Evolutionary conservation across 306 rosid species (phyloP).

Genomic region (Clitoria ternatea): DNA sequence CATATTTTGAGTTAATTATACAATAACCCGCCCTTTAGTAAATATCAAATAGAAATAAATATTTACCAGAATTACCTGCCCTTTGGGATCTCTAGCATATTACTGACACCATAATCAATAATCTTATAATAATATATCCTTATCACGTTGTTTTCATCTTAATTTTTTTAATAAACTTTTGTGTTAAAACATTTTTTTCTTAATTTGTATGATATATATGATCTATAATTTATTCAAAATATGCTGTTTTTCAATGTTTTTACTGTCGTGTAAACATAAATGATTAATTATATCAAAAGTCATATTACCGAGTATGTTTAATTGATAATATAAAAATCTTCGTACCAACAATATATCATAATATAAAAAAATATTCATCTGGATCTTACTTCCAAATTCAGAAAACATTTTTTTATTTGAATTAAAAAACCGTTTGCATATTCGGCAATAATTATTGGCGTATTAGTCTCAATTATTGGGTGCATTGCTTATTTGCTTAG

Average conservation of each 20-base stretch:
- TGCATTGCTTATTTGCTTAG: not conserved
- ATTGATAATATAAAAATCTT: too few species aligned
- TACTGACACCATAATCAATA: not conserved
- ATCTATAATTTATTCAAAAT: not conserved
- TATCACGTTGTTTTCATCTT: not conserved
- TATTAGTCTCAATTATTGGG: conserved; percentile 29
- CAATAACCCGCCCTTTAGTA: too few species aligned
- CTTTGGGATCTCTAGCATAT: not conserved
- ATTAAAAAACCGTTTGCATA: not conserved
- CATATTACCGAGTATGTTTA: too few species aligned
- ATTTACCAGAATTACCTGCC: not conserved
- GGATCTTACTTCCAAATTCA: not conserved
- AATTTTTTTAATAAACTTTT: too few species aligned
- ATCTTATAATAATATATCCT: not conserved
- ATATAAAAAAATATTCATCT: too few species aligned
- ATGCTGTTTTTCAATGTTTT: too few species aligned
- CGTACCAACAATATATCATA: too few species aligned
- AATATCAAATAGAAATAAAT: too few species aligned
- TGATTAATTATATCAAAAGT: too few species aligned
- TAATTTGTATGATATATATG: not conserved
- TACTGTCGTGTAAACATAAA: too few species aligned
- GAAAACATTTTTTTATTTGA: not conserved
- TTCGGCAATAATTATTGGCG: conserved; percentile 21
- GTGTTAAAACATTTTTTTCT: too few species aligned
- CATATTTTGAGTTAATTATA: too few species aligned